phyloP scores from a whole-genome alignment of 257 asterid genomes.

The Solanum ossicruentum region DNA sequence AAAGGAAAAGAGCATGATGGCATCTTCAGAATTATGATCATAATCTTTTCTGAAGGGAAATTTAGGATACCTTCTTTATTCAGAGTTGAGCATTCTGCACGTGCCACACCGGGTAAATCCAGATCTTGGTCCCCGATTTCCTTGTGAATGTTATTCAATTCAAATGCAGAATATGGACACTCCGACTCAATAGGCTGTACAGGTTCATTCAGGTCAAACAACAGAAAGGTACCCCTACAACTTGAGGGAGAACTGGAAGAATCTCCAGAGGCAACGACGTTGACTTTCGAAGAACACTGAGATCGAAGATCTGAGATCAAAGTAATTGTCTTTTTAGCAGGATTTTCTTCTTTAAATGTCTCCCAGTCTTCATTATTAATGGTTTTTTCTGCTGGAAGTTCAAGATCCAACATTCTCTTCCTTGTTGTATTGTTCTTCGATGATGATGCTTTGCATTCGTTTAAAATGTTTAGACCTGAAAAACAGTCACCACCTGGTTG shows the following conservation, averaged over 20 bases:
- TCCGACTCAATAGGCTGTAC: slow-evolving; percentile 19
- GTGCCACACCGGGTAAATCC: slow-evolving; percentile 2
- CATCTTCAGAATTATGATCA: neutral
- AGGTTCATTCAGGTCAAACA: slow-evolving; percentile 67
- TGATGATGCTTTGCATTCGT: slow-evolving; percentile 10
- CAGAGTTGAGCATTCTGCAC: slow-evolving; percentile 4
- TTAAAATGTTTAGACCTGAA: slow-evolving; percentile 3
- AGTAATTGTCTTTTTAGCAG: slow-evolving; percentile 5
- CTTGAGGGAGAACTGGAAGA: slow-evolving; percentile 14
- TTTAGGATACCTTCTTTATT: neutral
- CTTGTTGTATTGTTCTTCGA: slow-evolving; percentile 1
- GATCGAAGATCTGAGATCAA: neutral
- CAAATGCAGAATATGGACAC: slow-evolving; percentile 13
- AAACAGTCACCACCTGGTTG: slow-evolving; percentile 2
- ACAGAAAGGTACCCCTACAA: slow-evolving; percentile 9
- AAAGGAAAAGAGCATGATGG: neutral
- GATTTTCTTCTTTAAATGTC: slow-evolving; percentile 9
- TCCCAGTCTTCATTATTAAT: slow-evolving; percentile 18
- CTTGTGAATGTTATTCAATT: neutral
- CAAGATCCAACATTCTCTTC: slow-evolving; percentile 33
- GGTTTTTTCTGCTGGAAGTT: slow-evolving; percentile 26
- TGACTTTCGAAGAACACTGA: slow-evolving; percentile 11
- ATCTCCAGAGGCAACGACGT: slow-evolving; percentile 9
- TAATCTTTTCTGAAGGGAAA: slow-evolving; percentile 3
- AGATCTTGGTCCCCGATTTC: slow-evolving; percentile 6